These are phyloP conservation scores for Tetradesmus obliquus DNA, from an alignment of 139 green algal species.

Conservation along the genomic window DNA sequence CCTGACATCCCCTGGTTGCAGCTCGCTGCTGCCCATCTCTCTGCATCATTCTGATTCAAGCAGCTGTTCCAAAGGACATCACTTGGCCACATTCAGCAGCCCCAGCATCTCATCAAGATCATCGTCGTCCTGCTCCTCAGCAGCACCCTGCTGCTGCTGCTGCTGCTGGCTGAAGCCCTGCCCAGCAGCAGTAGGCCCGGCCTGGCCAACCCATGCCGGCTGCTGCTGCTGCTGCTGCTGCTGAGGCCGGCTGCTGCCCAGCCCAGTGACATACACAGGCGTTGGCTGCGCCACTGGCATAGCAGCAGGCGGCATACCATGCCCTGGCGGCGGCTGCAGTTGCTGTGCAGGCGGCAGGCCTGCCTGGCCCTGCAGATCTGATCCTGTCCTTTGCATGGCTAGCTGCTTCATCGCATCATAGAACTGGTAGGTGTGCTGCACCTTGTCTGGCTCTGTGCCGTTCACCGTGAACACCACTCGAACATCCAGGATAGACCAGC, in stretches of 20 bases:
- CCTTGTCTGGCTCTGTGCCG: not conserved
- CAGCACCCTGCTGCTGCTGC: not conserved
- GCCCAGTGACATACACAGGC: slow-evolving; percentile 5
- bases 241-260: not conserved
- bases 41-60: not conserved
- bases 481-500: not conserved
- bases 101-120: slow-evolving; percentile 2
- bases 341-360: not conserved
- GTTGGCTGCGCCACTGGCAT: not conserved
- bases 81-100: not conserved
- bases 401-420: not conserved
- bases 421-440: not conserved
- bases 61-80: not conserved
- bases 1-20: not conserved
- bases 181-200: not conserved
- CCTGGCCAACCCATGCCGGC: not conserved
- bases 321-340: not conserved
- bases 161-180: not conserved
- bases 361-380: not conserved
- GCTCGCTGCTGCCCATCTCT: not conserved
- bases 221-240: not conserved
- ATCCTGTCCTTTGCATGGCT: not conserved
- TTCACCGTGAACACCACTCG: not conserved
- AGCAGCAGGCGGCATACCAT: not conserved
- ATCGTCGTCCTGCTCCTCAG: not conserved